Evolutionary conservation across 2,329 filamentous ascomycete genomes (phyloP), one percentile per base, ranked within the genome.

Genomic region (Penicillium sclerotiorum): DNA sequence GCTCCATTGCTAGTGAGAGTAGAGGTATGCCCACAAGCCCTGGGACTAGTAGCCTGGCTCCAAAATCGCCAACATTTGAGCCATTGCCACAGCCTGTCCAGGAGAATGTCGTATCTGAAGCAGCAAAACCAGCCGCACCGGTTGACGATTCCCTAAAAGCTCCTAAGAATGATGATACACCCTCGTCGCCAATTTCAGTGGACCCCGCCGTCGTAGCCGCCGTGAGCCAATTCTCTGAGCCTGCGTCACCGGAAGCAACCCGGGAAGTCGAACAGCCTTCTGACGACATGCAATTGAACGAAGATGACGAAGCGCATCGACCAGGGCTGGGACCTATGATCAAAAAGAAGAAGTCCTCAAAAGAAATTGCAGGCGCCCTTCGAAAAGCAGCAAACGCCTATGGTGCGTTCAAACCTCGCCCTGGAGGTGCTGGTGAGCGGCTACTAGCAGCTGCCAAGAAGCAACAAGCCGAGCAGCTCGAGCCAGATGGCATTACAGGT

Each of bases 271-370:
- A n/a, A n/a, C 42, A 59, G 4, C 50, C 56, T 4, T 41, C 37
- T n/a, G 53, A 51, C 43, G 15, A 43, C 9, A 33, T 53, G 27
- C 55, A 60, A 23, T 23, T 50, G 13, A 32, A 38, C 78, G 78
- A 71, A 70, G 74, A 61, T 70, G 80, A 81, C 22, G 79, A 80
- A 37, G 69, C 72, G 23, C 76, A 80, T 57, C 78, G 89, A n/a
- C 90, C 90, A 15, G 91, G 90, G 1, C 79, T 95, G 6, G 90
- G 90, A 0, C 90, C 91, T 2, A 96, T 96, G 92, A 87, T 96
- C 62, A 93, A 90, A 71, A 84, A 87, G 55, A 90, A 87, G 55
- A 90, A 89, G 65, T 86, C 85, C 1, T 85, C 81, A 55, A 80
- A 78, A n/a, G 70, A 94, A 49, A 79, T 94, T 61, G 89, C 89